Evolutionary conservation across 257 asterid genomes (phyloP), one percentile per base, ranked within the genome.

Genomic region (Avicennia marina): DNA sequence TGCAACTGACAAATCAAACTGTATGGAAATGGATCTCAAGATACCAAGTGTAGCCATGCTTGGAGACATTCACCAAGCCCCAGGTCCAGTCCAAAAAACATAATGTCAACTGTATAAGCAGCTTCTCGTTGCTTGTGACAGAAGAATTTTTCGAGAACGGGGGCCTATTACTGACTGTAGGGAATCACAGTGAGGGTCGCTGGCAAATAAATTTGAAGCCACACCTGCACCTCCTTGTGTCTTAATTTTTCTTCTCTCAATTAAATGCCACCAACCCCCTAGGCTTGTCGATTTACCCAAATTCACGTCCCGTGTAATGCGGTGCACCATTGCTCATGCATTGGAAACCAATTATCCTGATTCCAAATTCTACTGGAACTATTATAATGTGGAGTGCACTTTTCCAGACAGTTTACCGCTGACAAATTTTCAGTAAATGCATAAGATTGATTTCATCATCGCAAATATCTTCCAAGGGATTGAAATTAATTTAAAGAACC

Each of bases 31-130:
- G 79, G 75, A 73, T 68, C 55, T 73, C 79, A 18, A 61, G 79
- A 17, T 73, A 68, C 4, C 75, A 73, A 51, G 75, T 73, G 19
- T 73, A 75, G 79, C 79, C 79, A 27, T 68, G 68, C 62, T 58
- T 73, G 65, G 79, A 73, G 66, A 68, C 65, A 17, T 73, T 68
- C 58, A 60, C 75, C 7, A 66, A 73, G 75, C n/a, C n/a, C n/a
- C n/a, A n/a, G n/a, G n/a, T n/a, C n/a, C n/a, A n/a, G 78, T 67
- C 26, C 11, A n/a, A 31, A 40, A 40, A 12, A 4, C 18, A 1
- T 36, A 36, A 36, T 31, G 4, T 31, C 5, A 36, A 36, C 11
- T 52, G 18, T 19, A n/a, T 38, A 72, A 74, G 78, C 67, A 24
- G 74, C 60, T 4, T n/a, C n/a, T n/a, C n/a, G n/a, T n/a, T n/a